Base-by-base conservation (phyloP, 176 grass and related monocot species). In the Hsuehochloa calcarea region DNA sequence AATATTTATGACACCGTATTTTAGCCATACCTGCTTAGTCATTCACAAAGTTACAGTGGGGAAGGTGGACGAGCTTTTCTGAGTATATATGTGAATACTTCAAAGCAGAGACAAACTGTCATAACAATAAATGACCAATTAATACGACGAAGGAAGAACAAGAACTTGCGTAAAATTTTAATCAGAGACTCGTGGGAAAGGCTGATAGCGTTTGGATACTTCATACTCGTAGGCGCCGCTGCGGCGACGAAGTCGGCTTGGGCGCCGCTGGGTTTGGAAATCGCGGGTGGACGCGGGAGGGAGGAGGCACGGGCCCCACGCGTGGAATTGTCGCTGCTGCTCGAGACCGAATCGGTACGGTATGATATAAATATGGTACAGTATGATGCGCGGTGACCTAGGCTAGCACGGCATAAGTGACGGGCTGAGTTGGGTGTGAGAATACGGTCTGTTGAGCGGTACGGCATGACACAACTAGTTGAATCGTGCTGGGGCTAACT, bases 31-130 rank as follows among this genome's bases (percentile, higher is more conserved):
- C 87, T 92, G 87, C 45, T 94, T 94, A 94, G 55, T 94, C 92
- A 83, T 94, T 94, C 58, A 94, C 90, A 63, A 94, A 94, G 68
- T 94, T 92, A 70, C 92, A 94, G 75, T 94, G 92, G 9, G 92
- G 92, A 25, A 94, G 90, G 50, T 86, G 90, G 44, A 94, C 90
- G 77, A 94, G 90, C 81, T 94, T 94, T 88, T 94, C 92, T 11
- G 92, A 94, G 50, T 94, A 94, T 67, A 94, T 92, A 86, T 94
- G 89, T 45, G 90, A 77, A 68, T 82, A 89, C 13, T 68, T 80
- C 69, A 83, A 66, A 52, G 90, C 87, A 63, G 90, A 92, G 68
- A 92, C 90, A 87, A 92, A 92, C 87, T 92, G 80, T 49, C 79
- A 74, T 31, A 89, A 31, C 69, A 88, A 77, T 38, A 19, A 63